phyloP scores from a whole-genome alignment of 352 stramenopile species.

The Phytophthora chlamydospora region DNA sequence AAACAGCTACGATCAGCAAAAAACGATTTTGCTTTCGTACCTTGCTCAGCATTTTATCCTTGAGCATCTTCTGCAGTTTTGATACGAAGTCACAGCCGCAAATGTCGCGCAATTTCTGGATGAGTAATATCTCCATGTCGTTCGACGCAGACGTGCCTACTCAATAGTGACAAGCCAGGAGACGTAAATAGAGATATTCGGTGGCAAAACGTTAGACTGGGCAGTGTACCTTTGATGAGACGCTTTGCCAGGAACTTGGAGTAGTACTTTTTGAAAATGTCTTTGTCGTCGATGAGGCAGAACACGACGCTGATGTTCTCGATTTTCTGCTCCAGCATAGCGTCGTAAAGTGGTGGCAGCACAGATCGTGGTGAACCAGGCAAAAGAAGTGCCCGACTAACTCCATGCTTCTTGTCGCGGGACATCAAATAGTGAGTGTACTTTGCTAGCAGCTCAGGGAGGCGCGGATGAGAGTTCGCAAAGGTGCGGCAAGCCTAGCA shows the following conservation, averaged over 20 bases:
- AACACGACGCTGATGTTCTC: constrained; percentile 86
- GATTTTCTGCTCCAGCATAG: constrained; percentile 79
- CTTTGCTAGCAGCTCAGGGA: constrained; percentile 83
- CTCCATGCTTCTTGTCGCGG: constrained; percentile 53
- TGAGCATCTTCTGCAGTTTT: constrained; percentile 90
- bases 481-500: constrained; percentile 79
- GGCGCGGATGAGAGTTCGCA: constrained; percentile 79
- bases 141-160: constrained; percentile 69
- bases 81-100: constrained; percentile 88
- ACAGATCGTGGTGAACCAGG: constrained; percentile 30
- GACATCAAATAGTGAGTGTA: constrained; percentile 89
- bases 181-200: too few relatives aligned
- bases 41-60: constrained; percentile 87
- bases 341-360: constrained; percentile 40
- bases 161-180: background rate
- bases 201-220: background rate
- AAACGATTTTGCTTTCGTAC: constrained; percentile 28
- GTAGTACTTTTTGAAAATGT: constrained; percentile 91
- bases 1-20: background rate
- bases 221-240: constrained; percentile 75
- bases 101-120: constrained; percentile 86
- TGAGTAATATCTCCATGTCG: constrained; percentile 79
- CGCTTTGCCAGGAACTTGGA: constrained; percentile 85
- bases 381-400: constrained; percentile 27
- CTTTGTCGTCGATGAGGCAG: constrained; percentile 90